A percentile compares a stretch with the other conserved stretches of the same genome.
Evolutionary conservation across 2,329 filamentous ascomycete genomes (phyloP).

Genomic region (Colletotrichum chlorophyti): DNA sequence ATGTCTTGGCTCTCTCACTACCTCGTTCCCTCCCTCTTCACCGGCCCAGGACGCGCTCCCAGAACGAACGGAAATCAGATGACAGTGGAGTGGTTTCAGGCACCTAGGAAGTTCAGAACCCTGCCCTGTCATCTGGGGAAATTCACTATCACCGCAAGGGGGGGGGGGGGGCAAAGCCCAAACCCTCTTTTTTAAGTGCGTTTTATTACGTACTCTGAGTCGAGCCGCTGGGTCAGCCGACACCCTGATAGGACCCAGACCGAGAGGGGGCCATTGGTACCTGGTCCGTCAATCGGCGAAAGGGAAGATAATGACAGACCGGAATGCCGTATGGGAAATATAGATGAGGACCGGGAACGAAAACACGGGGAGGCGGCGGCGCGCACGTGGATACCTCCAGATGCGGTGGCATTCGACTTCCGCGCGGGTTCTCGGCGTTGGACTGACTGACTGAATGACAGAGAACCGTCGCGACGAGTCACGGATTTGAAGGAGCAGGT

Average conservation of each 20-base stretch:
- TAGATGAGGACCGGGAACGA: background rate
- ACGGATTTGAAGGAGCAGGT: too few relatives aligned
- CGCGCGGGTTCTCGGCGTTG: background rate
- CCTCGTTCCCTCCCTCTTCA: too few relatives aligned
- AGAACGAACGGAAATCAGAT: conserved; percentile 10
- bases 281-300: background rate
- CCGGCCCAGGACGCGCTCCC: background rate
- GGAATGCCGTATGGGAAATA: conserved; percentile 6
- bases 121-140: conserved; percentile 9
- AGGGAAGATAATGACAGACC: conserved; percentile 23
- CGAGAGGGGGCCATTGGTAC: conserved; percentile 13
- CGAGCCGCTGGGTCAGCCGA: conserved; percentile 4
- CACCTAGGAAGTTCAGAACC: background rate
- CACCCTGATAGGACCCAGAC: conserved; percentile 23
- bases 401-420: background rate
- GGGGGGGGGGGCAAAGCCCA: too few relatives aligned
- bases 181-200: conserved; percentile 11
- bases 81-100: conserved; percentile 17
- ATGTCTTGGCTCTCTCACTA: background rate
- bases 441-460: too few relatives aligned
- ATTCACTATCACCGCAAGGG: conserved; percentile 14
- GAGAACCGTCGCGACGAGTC: too few relatives aligned
- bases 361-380: conserved; percentile 2
- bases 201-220: conserved; percentile 24
- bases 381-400: background rate